Base-by-base conservation (phyloP, 495 filamentous ascomycete genomes). In the Podospora comata region DNA sequence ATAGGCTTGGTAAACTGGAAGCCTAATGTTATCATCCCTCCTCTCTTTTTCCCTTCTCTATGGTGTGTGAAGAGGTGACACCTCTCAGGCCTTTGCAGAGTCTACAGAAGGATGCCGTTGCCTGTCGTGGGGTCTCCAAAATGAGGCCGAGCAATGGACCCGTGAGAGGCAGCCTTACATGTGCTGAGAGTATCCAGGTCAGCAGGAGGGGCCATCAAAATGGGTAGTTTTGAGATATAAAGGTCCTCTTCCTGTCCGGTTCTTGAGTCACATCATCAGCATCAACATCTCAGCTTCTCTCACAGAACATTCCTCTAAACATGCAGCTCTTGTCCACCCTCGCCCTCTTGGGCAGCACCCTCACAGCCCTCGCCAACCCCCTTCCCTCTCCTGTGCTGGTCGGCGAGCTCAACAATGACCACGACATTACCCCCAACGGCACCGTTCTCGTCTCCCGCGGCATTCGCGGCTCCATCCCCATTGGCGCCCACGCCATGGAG, bases 341-440 rank as follows among this genome's bases (percentile, higher is more conserved):
- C 26, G 30, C 64, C 54, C 13, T 66, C 48, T 55, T 66, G 27
- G 64, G 48, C 64, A 59, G 54, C 54, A 27, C 28, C 55, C 27
- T 66, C 18, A 60, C 54, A 7, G 54, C 26, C 26, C 16, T 66
- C 54, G 32, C 61, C 32, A 34, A 28, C n/a, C 32, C 61, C 26
- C 16, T 63, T 32, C 28, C 27, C 30, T 20, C 61, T 32, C 18
- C 27, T 34, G 20, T 0, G 16, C 27, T 63, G 7, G 32, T 48
- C 18, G 30, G 30, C 23, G 55, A 9, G 18, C 23, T 32, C 61
- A 44, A 44, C 54, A 44, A 19, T 28, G 15, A 59, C 18, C 19
- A 13, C 30, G 30, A 20, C 28, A 20, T 23, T 28, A 5, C 18
- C 18, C 54, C 27, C 55, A 48, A 32, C 61, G 34, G 20, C 19